A percentile compares a stretch with the other conserved stretches of the same genome.
Evolutionary conservation across 108 stramenopile genomes (phyloP).

Genomic region (Schizochytrium sp.): DNA sequence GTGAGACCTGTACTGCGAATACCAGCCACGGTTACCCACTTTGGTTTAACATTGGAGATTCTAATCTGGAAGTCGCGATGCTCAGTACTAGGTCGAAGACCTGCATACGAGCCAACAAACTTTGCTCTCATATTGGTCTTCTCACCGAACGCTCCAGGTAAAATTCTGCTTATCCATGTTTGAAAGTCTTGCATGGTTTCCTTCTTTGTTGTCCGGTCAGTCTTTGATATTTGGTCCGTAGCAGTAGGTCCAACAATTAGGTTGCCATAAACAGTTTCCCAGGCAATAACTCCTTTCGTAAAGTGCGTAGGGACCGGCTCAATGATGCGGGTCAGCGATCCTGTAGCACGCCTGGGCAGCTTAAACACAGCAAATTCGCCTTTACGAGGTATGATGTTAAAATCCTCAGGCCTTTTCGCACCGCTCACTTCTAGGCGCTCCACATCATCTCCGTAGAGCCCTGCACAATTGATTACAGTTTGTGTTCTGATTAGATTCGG

Average conservation of each 20-base stretch:
- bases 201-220: slow-evolving; percentile 74
- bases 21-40: slow-evolving; percentile 81
- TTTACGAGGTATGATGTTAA: slow-evolving; percentile 68
- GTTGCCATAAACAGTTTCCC: slow-evolving; percentile 82
- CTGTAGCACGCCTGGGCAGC: background rate
- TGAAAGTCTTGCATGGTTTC: slow-evolving; percentile 73
- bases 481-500: background rate
- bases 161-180: slow-evolving; percentile 68
- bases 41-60: slow-evolving; percentile 60
- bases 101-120: slow-evolving; percentile 82
- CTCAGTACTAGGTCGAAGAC: slow-evolving; percentile 83
- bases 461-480: slow-evolving; percentile 61
- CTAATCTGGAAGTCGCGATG: slow-evolving; percentile 84
- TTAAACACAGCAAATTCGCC: slow-evolving; percentile 48
- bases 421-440: background rate
- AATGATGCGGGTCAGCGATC: slow-evolving; percentile 65
- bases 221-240: slow-evolving; percentile 76
- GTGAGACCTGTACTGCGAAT: slow-evolving; percentile 86
- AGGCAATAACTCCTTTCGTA: slow-evolving; percentile 85
- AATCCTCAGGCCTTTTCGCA: slow-evolving; percentile 62
- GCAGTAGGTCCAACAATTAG: slow-evolving; percentile 88
- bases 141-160: slow-evolving; percentile 1
- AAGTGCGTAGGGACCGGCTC: slow-evolving; percentile 84
- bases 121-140: background rate
- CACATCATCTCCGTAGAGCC: slow-evolving; percentile 53